Evolutionary conservation across 352 stramenopile genomes (phyloP), one percentile per base, ranked within the genome.

Genomic region (Globisporangium parvum): DNA sequence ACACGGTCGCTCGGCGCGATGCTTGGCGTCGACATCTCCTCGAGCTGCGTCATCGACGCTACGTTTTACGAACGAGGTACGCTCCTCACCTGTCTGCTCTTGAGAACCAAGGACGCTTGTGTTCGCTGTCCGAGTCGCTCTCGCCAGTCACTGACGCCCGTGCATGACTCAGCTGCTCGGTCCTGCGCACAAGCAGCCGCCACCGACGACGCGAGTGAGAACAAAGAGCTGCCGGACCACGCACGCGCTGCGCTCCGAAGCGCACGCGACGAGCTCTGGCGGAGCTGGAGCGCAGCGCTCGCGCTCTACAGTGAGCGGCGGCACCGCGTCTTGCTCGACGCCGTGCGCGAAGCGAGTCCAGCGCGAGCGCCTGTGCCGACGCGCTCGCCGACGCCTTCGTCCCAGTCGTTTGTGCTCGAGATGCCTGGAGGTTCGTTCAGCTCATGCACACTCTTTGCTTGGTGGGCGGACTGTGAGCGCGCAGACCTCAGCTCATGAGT

Each of bases 31-130:
- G 71, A 84, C 47, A 55, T 80, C 33, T 61, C 60, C 26, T 57
- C 59, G 51, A 84, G 71, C 50, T 74, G 55, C 33, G 66, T 84
- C 42, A 62, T 81, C 49, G 71, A 70, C 28, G 54, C 68, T 5
- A 24, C 57, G 21, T 76, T 80, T 37, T 77, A 77, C 54, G 58
- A 54, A 3, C 23, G 55, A 2, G 47, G 20, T 35, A 39, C 31
- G 21, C 57, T 57, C 18, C 39, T 44, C 39, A 20, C 9, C 39
- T 44, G 35, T 41, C 35, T 15, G 35, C 39, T 44, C 14, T 47
- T 14, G 41, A 28, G 23, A 4, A 41, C 18, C 17, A 33, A 65
- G 10, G 28, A 24, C 33, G 26, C 12, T 47, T 49, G n/a, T 51
- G 1, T 44, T 2, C 35, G 10, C 15, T 14, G 28, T 11, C 2